Evolutionary conservation across 2,329 filamentous ascomycete genomes (phyloP).

Genomic region (Cordyceps javanica): DNA sequence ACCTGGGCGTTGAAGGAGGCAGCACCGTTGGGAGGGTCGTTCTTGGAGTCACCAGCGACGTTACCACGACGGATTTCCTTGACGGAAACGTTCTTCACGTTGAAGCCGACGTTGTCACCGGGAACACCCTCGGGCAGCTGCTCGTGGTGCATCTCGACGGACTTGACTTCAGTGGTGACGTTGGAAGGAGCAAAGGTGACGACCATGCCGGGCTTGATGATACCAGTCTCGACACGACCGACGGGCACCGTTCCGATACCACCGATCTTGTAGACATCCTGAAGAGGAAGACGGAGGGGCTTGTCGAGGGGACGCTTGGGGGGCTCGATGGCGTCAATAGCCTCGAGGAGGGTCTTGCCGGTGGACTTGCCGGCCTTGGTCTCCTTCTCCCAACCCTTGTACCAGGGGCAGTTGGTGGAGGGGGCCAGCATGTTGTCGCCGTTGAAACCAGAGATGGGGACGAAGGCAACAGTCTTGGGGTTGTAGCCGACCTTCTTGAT

Average conservation of each 20-base stretch:
- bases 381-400: slow-evolving; percentile 99
- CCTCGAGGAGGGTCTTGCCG: slow-evolving; percentile 98
- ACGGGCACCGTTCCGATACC: slow-evolving; percentile 99
- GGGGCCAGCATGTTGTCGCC: slow-evolving; percentile 98
- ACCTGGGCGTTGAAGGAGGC: slow-evolving; percentile 99
- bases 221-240: slow-evolving; percentile 99
- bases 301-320: slow-evolving; percentile 95
- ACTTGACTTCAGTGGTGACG: slow-evolving; percentile 99
- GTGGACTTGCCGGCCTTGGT: slow-evolving; percentile 73
- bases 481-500: slow-evolving; percentile 99
- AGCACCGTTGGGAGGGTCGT: slow-evolving; percentile 84
- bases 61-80: slow-evolving; percentile 99
- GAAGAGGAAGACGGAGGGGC: slow-evolving; percentile 99
- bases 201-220: slow-evolving; percentile 87
- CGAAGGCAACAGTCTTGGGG: slow-evolving; percentile 97
- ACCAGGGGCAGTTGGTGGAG: slow-evolving; percentile 96
- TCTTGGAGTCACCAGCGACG: slow-evolving; percentile 99
- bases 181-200: slow-evolving; percentile 97
- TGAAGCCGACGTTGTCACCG: slow-evolving; percentile 99
- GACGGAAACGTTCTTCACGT: slow-evolving; percentile 99
- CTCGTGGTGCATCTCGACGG: slow-evolving; percentile 99
- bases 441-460: slow-evolving; percentile 99
- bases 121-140: slow-evolving; percentile 91
- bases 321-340: slow-evolving; percentile 92
- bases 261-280: slow-evolving; percentile 99